Base-by-base conservation (phyloP, 2,329 filamentous ascomycete species). In the Verticillium zaregamsianum region DNA sequence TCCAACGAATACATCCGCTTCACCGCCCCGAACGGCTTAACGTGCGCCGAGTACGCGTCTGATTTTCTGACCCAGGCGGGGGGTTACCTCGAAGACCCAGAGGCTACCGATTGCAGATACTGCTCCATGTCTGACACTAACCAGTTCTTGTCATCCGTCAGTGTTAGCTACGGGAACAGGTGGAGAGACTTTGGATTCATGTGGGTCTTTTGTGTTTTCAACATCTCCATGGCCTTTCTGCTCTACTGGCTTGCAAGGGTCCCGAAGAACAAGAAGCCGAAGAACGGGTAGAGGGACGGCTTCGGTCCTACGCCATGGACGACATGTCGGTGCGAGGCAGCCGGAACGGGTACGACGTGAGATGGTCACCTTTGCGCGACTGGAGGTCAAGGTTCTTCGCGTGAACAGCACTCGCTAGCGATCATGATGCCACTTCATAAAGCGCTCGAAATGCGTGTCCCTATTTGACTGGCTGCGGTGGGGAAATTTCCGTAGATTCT, bases 1-100 rank as follows among this genome's bases (percentile, higher is more conserved):
- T 40, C 69, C 2, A 89, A 88, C 67, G 91, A 95, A 71, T 77
- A 84, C 61, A 76, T 90, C 25, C 72, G 75, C 9, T 88, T 95
- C 69, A 76, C 84, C 25, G 85, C 91, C 0, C 80, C 83, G 0
- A 61, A 69, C 1, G 79, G 78, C 11, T 64, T 74, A 62, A 89
- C 80, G 0, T 91, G 89, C 69, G 75, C 68, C 1, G 66, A 81
- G 23, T 91, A 89, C 69, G 70, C 89, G 70, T 65, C 68, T 5
- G 52, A 68, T 1, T 87, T 82, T 66, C 77, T 86, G 5, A 61
- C 68, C 0, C 58, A 61, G 0, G 61, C 74, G 0, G 83, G 83
- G 2, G 86, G 86, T 1, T 80, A 78, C 63, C 74, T 83, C 45
- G 70, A 76, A 4, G 77, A 85, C 63, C 71, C 73, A 0, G 64